Base-by-base conservation (phyloP, 192 early-diverging fungal species). In the Coemansia sp. region DNA sequence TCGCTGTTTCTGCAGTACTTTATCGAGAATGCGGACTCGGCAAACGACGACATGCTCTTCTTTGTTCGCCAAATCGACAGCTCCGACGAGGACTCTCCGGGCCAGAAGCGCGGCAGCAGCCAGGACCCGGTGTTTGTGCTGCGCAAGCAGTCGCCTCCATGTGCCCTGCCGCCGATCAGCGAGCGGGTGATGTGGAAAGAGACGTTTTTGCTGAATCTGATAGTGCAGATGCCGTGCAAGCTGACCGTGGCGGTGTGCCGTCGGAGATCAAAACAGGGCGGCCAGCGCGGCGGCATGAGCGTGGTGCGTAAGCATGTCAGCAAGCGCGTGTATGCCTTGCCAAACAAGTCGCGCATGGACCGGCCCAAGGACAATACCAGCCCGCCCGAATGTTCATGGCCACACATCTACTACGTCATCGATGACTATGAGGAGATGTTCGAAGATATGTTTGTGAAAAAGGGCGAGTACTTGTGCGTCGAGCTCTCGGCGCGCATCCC, bases 371-470 rank as follows among this genome's bases (percentile, higher is more conserved):
- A 79, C 56, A 93, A 90, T 58, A 88, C 91, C 50, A 82, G 85
- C 11, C 87, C 90, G 45, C 90, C 90, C 76, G 93, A 96, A 64
- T 89, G 87, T 63, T 93, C 91, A 12, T 93, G 88, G 66, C 93
- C 93, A 6, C 67, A 89, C 59, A 90, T 96, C 31, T 93, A 96
- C 76, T 96, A 93, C 76, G 88, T 90, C 30, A 86, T 93, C 49
- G 90, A 93, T 71, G 91, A 96, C 80, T 96, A 86, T 71, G 90
- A 96, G 60, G 90, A 89, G 50, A 82, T 85, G 69, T 90, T 92
- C 69, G 82, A 93, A 55, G 90, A 95, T 74, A 80, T 95, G 63
- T 83, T 90, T 58, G 87, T 95, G 37, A 82, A 76, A 40, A 87
- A 91, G 45, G 82, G 83, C 50, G 93, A 95, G 78, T 93, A 92